Percentiles rank a stretch among this genome's conserved stretches.
These are phyloP conservation scores for Neophaeococcomyces aloes DNA, from an alignment of 2,329 filamentous ascomycete genomes.

Conservation along the genomic window DNA sequence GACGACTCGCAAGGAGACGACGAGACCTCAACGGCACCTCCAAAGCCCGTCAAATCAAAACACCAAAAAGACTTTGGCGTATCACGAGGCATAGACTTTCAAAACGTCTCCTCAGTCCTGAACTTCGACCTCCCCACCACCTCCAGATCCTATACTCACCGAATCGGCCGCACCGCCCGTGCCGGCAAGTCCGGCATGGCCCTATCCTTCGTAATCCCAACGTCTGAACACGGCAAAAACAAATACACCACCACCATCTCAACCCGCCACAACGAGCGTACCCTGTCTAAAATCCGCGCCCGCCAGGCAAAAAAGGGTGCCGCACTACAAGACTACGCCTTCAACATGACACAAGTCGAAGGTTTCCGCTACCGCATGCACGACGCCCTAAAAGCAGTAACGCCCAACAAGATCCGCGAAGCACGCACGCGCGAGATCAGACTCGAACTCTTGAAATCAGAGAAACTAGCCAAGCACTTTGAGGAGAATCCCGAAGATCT, in stretches of 20 bases:
- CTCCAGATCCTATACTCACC: slow-evolving; percentile 90
- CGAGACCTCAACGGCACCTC: slow-evolving; percentile 43
- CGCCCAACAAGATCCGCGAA: slow-evolving; percentile 78
- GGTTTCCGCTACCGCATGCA: slow-evolving; percentile 92
- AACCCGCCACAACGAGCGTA: slow-evolving; percentile 71
- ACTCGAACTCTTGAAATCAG: slow-evolving; percentile 81
- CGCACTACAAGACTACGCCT: slow-evolving; percentile 79
- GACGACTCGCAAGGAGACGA: slow-evolving; percentile 39
- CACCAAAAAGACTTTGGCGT: slow-evolving; percentile 83
- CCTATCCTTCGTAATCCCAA: slow-evolving; percentile 84
- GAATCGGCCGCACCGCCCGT: slow-evolving; percentile 84
- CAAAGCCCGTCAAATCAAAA: slow-evolving; percentile 32
- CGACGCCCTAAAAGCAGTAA: slow-evolving; percentile 82
- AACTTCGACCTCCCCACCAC: slow-evolving; percentile 91
- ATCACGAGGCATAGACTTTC: slow-evolving; percentile 93
- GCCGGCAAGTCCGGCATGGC: slow-evolving; percentile 90
- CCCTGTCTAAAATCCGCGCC: slow-evolving; percentile 67
- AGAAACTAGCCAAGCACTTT: slow-evolving; percentile 90
- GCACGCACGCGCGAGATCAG: slow-evolving; percentile 78
- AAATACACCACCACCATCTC: slow-evolving; percentile 69
- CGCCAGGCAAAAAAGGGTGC: slow-evolving; percentile 69
- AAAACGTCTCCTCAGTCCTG: slow-evolving; percentile 85
- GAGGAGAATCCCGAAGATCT: slow-evolving; percentile 92
- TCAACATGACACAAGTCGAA: slow-evolving; percentile 89
- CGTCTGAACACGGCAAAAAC: slow-evolving; percentile 75